Conservation (phyloP, 139 green algal genomes). For the Picochlorum costavermella region DNA sequence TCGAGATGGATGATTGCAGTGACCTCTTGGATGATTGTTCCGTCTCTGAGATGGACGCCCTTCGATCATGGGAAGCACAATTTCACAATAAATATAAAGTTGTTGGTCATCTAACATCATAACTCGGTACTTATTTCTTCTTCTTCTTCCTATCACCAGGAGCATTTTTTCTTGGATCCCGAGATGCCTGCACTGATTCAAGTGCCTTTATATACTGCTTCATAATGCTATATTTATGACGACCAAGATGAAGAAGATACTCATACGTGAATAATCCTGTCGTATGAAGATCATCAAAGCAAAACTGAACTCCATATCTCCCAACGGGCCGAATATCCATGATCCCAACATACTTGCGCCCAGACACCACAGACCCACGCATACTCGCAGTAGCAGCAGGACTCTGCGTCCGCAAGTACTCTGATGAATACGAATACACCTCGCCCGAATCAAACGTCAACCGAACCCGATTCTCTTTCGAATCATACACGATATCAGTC, state of each 20-base stretch:
- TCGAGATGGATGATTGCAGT: slow-evolving; percentile 54
- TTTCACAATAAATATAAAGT: slow-evolving; percentile 67
- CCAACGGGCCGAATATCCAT: slow-evolving; percentile 49
- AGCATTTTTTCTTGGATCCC: slow-evolving; percentile 5
- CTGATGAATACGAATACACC: slow-evolving; percentile 12
- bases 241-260: slow-evolving; percentile 39
- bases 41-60: slow-evolving; percentile 49
- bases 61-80: slow-evolving; percentile 64
- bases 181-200: slow-evolving; percentile 1
- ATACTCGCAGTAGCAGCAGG: slow-evolving; percentile 1
- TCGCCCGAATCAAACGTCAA: not conserved
- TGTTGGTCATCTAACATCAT: slow-evolving; percentile 28
- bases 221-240: slow-evolving; percentile 26
- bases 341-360: slow-evolving; percentile 49
- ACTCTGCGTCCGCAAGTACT: slow-evolving; percentile 21
- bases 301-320: slow-evolving; percentile 37
- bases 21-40: slow-evolving; percentile 47
- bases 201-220: slow-evolving; percentile 16
- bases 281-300: slow-evolving; percentile 53
- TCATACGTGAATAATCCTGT: slow-evolving; percentile 50
- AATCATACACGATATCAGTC: too few relatives aligned
- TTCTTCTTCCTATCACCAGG: too few relatives aligned
- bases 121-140: not conserved
- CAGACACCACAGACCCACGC: slow-evolving; percentile 9
- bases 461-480: too few relatives aligned